Percentiles rank a stretch among this genome's conserved stretches.
phyloP scores from a whole-genome alignment of 2,329 filamentous ascomycete species.

The Colletotrichum aenigma region DNA sequence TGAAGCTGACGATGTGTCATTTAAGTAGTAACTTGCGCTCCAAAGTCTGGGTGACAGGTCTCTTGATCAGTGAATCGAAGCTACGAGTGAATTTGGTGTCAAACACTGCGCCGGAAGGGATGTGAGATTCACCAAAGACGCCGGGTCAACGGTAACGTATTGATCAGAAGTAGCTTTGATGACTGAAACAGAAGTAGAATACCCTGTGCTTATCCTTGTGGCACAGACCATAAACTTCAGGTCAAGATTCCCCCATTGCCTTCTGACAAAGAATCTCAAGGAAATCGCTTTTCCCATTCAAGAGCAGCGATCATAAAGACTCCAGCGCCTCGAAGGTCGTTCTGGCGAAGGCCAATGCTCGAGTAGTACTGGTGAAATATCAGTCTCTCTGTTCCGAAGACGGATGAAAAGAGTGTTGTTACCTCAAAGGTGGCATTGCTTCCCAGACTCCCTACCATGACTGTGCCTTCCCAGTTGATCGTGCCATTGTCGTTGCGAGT shows the following conservation, averaged over 20 bases:
- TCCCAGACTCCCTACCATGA: slow-evolving; percentile 54
- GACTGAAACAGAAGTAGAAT: neutral
- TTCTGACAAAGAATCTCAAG: neutral
- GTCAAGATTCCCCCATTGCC: neutral
- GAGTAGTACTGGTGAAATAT: slow-evolving; percentile 27
- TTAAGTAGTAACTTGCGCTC: neutral
- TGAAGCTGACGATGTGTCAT: neutral
- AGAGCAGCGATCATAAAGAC: slow-evolving; percentile 31
- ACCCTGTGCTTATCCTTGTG: neutral
- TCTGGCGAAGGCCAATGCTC: slow-evolving; percentile 26
- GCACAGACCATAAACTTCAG: neutral
- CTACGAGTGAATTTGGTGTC: neutral
- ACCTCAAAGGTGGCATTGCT: slow-evolving; percentile 55
- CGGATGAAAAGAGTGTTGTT: slow-evolving; percentile 12
- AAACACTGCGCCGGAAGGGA: neutral
- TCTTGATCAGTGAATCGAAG: neutral
- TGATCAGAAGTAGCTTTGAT: neutral
- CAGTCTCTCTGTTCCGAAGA: neutral
- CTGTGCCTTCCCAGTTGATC: slow-evolving; percentile 55
- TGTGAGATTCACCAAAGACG: neutral
- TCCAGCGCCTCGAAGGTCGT: slow-evolving; percentile 32
- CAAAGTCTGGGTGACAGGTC: rapidly evolving
- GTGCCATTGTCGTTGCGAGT: slow-evolving; percentile 51
- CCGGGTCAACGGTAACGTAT: neutral
- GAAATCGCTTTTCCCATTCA: slow-evolving; percentile 27